Evolutionary conservation across 495 filamentous ascomycete species (phyloP), one percentile per base, ranked within the genome.

Genomic region (Lophiotrema nucula): DNA sequence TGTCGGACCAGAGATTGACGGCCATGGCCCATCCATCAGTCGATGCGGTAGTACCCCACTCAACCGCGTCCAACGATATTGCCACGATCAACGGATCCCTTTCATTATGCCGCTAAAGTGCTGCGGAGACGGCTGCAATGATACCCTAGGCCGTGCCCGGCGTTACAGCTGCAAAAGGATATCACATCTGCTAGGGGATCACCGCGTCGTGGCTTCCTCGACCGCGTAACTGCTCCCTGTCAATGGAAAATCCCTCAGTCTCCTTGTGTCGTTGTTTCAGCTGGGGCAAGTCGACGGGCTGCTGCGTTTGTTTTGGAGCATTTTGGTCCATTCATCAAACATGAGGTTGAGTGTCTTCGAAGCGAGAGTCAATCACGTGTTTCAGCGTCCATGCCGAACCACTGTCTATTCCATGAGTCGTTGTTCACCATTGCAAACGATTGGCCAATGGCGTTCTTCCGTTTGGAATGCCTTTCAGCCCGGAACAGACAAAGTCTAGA

Each of bases 171-270:
- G 62, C 62, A 63, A 55, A 53, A 35, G 58, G 47, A 60, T 60
- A 59, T 66, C 66, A 68, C 65, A 68, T 60, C 22, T 47, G 55
- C 66, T 66, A 60, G 56, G 53, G 61, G 55, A 59, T 61, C 60
- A 53, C 58, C 58, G 55, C 59, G 42, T 66, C 54, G 58, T 68
- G 65, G 65, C 65, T 56, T 62, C 60, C 26, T 59, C 4, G 58
- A 56, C 55, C 65, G 62, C 65, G 56, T 67, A 67, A 54, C 62
- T 47, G 50, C 65, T 55, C 57, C 56, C 31, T 47, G 13, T 33
- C 18, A 48, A 39, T 39, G 39, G 50, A 58, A 67, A 68, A 65
- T 65, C 41, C 57, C 65, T 65, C 65, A 65, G 26, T 22, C 23
- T 49, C 60, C 59, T 58, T 64, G 65, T 50, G 52, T 4, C 19